Percentiles rank a stretch among this genome's conserved stretches.
phyloP scores from a whole-genome alignment of 2,329 filamentous ascomycete species.

The Phoma sp. region DNA sequence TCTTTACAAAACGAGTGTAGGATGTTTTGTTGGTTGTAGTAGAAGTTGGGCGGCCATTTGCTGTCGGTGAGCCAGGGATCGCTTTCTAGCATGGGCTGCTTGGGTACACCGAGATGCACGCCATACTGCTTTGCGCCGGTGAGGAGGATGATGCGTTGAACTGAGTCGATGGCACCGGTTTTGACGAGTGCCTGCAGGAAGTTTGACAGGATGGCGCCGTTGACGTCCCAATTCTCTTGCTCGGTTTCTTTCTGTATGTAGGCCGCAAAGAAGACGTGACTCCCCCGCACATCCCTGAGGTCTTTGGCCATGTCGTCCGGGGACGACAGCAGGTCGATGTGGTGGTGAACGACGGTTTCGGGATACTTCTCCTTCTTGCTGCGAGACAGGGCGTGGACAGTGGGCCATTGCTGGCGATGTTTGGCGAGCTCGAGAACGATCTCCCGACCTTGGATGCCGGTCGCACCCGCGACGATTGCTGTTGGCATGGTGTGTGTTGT shows the following conservation, averaged over 20 bases:
- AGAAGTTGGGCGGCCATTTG: slow-evolving; percentile 55
- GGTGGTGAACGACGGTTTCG: slow-evolving; percentile 47
- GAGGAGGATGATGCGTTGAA: slow-evolving; percentile 59
- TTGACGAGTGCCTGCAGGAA: slow-evolving; percentile 56
- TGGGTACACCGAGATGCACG: slow-evolving; percentile 57
- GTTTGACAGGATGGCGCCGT: slow-evolving; percentile 56
- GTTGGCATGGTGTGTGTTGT: slow-evolving; percentile 31
- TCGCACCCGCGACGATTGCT: slow-evolving; percentile 43
- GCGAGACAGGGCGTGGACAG: slow-evolving; percentile 51
- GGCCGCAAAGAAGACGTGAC: slow-evolving; percentile 53
- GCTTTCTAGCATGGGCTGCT: slow-evolving; percentile 57
- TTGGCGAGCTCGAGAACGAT: slow-evolving; percentile 49
- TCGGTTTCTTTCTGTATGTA: slow-evolving; percentile 50
- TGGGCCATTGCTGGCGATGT: slow-evolving; percentile 45
- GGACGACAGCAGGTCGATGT: slow-evolving; percentile 47
- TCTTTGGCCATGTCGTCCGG: slow-evolving; percentile 45
- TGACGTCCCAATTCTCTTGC: slow-evolving; percentile 47
- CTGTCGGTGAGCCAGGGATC: slow-evolving; percentile 53
- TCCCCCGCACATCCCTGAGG: too few relatives aligned
- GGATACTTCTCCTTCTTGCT: slow-evolving; percentile 48
- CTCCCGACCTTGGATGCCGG: slow-evolving; percentile 50
- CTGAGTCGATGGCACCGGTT: slow-evolving; percentile 49
- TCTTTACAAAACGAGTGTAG: slow-evolving; percentile 43
- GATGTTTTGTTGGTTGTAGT: slow-evolving; percentile 59
- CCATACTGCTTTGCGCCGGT: slow-evolving; percentile 61